Conservation (phyloP, 2,329 filamentous ascomycete species). For the Didymella lethalis region DNA sequence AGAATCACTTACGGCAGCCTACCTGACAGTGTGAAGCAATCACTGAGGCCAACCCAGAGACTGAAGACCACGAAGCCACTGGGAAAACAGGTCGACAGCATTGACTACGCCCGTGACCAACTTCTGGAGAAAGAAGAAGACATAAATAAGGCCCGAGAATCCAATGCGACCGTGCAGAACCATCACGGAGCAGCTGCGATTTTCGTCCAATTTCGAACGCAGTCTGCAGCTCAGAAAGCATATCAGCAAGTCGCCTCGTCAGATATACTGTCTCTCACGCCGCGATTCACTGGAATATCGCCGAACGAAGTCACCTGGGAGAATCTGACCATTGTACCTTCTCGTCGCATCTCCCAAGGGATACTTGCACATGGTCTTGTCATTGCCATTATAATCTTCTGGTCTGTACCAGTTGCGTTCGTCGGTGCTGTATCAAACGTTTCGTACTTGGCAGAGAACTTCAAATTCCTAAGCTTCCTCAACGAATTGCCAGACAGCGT, state of each 20-base stretch:
- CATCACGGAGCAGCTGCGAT: slow-evolving; percentile 76
- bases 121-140: slow-evolving; percentile 77
- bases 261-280: slow-evolving; percentile 75
- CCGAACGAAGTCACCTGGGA: slow-evolving; percentile 88
- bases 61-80: slow-evolving; percentile 60
- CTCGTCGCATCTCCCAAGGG: slow-evolving; percentile 82
- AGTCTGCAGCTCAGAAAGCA: slow-evolving; percentile 84
- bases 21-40: slow-evolving; percentile 68
- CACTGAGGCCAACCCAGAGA: slow-evolving; percentile 53
- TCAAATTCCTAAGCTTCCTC: slow-evolving; percentile 78
- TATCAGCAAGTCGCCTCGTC: slow-evolving; percentile 66
- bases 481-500: slow-evolving; percentile 73
- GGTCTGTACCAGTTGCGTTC: slow-evolving; percentile 77
- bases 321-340: slow-evolving; percentile 79
- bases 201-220: slow-evolving; percentile 87
- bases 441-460: slow-evolving; percentile 66
- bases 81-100: slow-evolving; percentile 91
- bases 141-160: slow-evolving; percentile 71
- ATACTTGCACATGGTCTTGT: slow-evolving; percentile 78
- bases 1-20: slow-evolving; percentile 61
- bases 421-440: slow-evolving; percentile 91
- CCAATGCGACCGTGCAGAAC: slow-evolving; percentile 64
- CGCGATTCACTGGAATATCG: slow-evolving; percentile 81
- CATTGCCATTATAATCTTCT: slow-evolving; percentile 83
- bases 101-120: slow-evolving; percentile 84